phyloP scores from a whole-genome alignment of 495 filamentous ascomycete genomes.

The Xylaria venustula region DNA sequence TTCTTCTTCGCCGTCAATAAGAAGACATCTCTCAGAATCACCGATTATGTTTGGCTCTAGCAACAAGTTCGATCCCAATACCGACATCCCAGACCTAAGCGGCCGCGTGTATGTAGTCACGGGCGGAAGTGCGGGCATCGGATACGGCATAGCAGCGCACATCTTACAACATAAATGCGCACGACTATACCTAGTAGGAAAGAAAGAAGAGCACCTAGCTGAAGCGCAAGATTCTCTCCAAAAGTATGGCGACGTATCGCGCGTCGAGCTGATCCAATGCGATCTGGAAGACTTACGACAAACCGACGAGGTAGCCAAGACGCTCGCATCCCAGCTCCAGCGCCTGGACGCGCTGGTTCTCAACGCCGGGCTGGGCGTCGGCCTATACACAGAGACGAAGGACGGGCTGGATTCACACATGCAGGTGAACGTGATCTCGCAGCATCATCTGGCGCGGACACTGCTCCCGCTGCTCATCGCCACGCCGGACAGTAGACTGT shows the following conservation, averaged over 20 bases:
- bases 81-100: constrained; percentile 23
- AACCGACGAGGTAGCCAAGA: constrained; percentile 39
- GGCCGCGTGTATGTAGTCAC: constrained; percentile 45
- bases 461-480: constrained; percentile 44
- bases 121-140: constrained; percentile 44
- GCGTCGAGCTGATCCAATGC: constrained; percentile 44
- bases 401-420: constrained; percentile 42
- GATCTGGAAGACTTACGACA: constrained; percentile 40
- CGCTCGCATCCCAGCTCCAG: constrained; percentile 29
- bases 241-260: constrained; percentile 37
- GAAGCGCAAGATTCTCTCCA: constrained; percentile 39
- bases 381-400: constrained; percentile 29
- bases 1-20: too few relatives aligned
- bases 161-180: constrained; percentile 49
- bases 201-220: constrained; percentile 45
- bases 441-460: constrained; percentile 37
- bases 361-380: constrained; percentile 42
- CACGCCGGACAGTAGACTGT: too few relatives aligned
- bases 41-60: constrained; percentile 27
- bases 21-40: not conserved
- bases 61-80: constrained; percentile 42
- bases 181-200: constrained; percentile 47
- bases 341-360: constrained; percentile 43
- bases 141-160: constrained; percentile 49
- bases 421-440: constrained; percentile 38